Evolutionary conservation across 1,139 yeast species (phyloP).

Genomic region (Hyphopichia buzzinii): DNA sequence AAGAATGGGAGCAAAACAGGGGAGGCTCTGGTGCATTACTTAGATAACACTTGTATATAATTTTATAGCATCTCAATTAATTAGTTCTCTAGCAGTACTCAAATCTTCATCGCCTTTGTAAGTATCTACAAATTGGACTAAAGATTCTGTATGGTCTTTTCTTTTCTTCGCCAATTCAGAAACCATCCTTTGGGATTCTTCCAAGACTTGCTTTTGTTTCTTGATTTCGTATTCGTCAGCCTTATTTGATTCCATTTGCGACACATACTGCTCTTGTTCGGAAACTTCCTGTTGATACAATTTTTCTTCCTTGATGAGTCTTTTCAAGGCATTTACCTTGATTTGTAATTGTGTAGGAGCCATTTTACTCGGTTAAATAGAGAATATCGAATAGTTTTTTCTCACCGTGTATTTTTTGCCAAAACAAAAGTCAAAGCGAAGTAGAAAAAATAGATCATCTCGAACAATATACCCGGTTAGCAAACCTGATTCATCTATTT

Average conservation of each 20-base stretch:
- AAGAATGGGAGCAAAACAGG: slow-evolving; percentile 54
- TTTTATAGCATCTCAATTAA: slow-evolving; percentile 1
- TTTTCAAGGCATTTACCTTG: slow-evolving; percentile 68
- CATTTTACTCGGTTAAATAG: slow-evolving; percentile 35
- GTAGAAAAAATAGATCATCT: neutral
- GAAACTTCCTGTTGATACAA: slow-evolving; percentile 62
- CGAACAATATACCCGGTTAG: neutral
- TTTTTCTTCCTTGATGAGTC: slow-evolving; percentile 70
- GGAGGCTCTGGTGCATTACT: slow-evolving; percentile 9
- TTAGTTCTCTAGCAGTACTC: slow-evolving; percentile 35
- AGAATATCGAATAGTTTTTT: neutral
- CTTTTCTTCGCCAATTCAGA: slow-evolving; percentile 61
- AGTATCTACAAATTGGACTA: slow-evolving; percentile 27
- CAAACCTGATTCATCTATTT: neutral
- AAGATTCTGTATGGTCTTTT: slow-evolving; percentile 44
- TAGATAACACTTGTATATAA: slow-evolving; percentile 3
- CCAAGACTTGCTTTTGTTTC: slow-evolving; percentile 60
- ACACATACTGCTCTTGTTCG: slow-evolving; percentile 57
- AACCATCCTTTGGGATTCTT: slow-evolving; percentile 67
- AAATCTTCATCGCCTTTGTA: slow-evolving; percentile 52
- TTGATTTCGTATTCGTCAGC: slow-evolving; percentile 72
- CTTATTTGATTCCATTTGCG: slow-evolving; percentile 37
- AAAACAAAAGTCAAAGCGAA: neutral
- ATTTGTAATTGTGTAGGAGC: slow-evolving; percentile 77
- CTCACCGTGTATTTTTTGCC: too few species aligned